Evolutionary conservation across 257 asterid genomes (phyloP).

Genomic region (Capsicum rhomboideum): DNA sequence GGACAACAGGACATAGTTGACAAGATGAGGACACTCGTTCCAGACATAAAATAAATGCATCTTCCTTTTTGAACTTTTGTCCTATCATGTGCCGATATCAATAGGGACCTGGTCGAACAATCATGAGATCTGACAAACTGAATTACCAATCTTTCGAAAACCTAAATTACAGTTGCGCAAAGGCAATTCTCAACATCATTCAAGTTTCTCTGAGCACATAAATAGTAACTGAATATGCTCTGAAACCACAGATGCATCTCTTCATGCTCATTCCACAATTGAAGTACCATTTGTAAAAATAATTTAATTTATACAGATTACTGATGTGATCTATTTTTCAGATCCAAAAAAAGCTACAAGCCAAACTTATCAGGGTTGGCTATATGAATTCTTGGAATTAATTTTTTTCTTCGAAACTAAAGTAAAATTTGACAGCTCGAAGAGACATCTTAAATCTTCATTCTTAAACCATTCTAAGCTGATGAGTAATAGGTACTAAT

Average conservation of each 20-base stretch:
- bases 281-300: neutral
- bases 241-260: neutral
- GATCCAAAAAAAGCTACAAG: too few species aligned
- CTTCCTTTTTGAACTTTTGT: neutral
- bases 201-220: neutral
- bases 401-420: neutral
- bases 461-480: neutral
- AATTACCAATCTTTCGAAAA: too few species aligned
- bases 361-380: too few species aligned
- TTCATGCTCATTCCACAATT: neutral
- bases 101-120: neutral
- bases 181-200: neutral
- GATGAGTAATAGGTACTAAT: neutral
- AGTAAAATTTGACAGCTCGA: neutral
- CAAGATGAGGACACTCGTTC: neutral
- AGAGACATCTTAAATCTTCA: neutral
- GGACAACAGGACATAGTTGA: neutral
- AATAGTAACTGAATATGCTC: neutral
- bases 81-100: neutral
- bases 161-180: neutral
- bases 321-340: too few species aligned
- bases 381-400: too few species aligned
- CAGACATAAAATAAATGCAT: neutral
- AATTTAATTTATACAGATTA: too few species aligned
- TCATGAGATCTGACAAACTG: slow-evolving; percentile 2